Base-by-base conservation (phyloP, 2,329 filamentous ascomycete species). In the Arthrobotrys musiformis region DNA sequence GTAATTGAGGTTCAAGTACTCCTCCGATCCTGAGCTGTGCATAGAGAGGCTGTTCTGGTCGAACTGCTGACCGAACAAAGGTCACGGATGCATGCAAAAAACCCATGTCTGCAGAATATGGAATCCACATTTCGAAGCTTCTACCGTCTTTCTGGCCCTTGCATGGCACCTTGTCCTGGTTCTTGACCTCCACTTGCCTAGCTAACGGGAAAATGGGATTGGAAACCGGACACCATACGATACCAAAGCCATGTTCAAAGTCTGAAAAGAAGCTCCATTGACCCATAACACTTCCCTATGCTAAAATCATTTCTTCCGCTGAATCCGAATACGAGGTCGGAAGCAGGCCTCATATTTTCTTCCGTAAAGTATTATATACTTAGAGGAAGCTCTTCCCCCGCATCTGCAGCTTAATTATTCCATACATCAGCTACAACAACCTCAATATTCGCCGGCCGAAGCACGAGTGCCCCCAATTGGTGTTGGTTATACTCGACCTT, bases 131-230 rank as follows among this genome's bases (percentile, higher is more conserved):
- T 48, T 64, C 40, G 61, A 64, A 64, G 61, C 61, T 64, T 64
- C 61, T 8, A 13, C 19, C 13, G 22, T 54, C 22, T 19, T 54
- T 62, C 54, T 37, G 42, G 54, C 42, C 54, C 54, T 54, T 62
- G 54, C 54, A 62, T 35, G 24, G 26, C 22, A 13, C 30, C 28
- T 22, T 28, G 26, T 44, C 64, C 64, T 50, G 11, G 64, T 26
- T 26, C 35, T 9, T 44, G n/a, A 15, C 40, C 37, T 40, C 54
- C 52, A 58, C 40, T 44, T 44, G n/a, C 50, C 46, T 33, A 42
- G n/a, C n/a, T 17, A 17, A 58, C 67, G 67, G 67, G 30, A 70
- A 70, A 70, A 70, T 70, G 67, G 66, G 64, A 62, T 70, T 50
- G 67, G 13, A 35, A 62, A 46, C 67, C 56, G 67, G 42, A 48